A percentile compares a stretch with the other conserved stretches of the same genome.
Evolutionary conservation across 129 eudicot genomes (phyloP).

Genomic region (Flaveria bidentis): DNA sequence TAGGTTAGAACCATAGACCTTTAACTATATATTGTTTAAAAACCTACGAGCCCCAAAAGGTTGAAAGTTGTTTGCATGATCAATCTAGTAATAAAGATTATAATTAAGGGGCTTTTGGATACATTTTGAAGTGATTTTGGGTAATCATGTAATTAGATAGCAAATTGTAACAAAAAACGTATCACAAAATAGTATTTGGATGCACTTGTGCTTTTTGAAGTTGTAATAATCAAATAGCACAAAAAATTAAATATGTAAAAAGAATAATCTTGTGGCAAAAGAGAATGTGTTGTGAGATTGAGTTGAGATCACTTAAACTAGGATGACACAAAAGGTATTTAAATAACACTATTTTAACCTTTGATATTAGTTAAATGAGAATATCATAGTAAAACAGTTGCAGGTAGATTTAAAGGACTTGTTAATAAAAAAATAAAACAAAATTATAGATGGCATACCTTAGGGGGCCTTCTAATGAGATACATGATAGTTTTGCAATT

Average conservation of each 20-base stretch:
- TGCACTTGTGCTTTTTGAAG: neutral
- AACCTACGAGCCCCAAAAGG: neutral
- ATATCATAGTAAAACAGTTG: neutral
- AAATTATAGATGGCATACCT: constrained; percentile 47
- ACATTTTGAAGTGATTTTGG: neutral
- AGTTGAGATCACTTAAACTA: too few relatives aligned
- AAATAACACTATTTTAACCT: neutral
- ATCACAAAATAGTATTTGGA: neutral
- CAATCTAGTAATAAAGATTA: neutral
- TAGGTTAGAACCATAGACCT: neutral
- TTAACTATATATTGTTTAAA: neutral
- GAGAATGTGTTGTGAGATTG: too few relatives aligned
- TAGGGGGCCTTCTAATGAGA: constrained; percentile 90
- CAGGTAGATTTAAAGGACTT: neutral
- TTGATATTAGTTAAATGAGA: neutral
- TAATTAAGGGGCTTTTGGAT: neutral
- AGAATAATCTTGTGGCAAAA: neutral
- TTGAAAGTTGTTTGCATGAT: neutral
- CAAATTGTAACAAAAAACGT: neutral
- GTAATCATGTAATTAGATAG: neutral
- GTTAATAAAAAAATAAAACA: neutral
- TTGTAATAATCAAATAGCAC: neutral
- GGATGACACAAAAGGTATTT: too few relatives aligned
- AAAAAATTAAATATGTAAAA: neutral
- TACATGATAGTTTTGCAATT: constrained; percentile 97